Base-by-base conservation (phyloP, 306 rosid genomes). In the Glycine latifolia region DNA sequence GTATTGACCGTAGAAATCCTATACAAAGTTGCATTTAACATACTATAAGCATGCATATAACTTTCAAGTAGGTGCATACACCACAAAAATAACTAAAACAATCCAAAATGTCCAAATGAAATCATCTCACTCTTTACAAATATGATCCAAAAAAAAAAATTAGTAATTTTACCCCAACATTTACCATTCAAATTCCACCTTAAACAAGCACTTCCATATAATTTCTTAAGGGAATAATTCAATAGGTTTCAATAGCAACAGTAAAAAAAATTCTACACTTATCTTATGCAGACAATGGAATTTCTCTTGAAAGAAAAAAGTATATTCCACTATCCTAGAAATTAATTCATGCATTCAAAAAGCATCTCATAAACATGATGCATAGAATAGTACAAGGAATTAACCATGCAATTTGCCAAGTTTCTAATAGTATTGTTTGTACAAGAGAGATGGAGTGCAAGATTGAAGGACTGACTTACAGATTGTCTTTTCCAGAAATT, bases 401-500 rank as follows among this genome's bases (percentile, higher is more conserved):
- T 75, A 73, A 83, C 26, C 58, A 17, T 50, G 17, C 70, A 86
- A 76, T 50, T 63, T 69, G 26, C 43, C 48, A 69, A 65, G 44
- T 82, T 48, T 65, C 66, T 11, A 71, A 76, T 58, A 52, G 59
- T 66, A 50, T 59, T 33, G 44, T 62, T 6, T 67, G 16, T 61
- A 35, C 62, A 33, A 20, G 20, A 77, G 79, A 55, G 67, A 61
- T 3, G 77, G 31, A 26, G 0, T 26, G 31, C 31, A 26, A 26
- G 31, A 26, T 26, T 26, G 31, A 26, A 26, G 4, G 88, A 75
- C 78, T n/a, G 84, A 90, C 99, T 93, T 90, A 96, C 99, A 15
- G 83, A 84, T 89, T 90, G 80, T 91, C 97, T 89, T 91, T 93
- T 73, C 69, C 88, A 74, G 96, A 85, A 79, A 76, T 88, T 58